phyloP scores from a whole-genome alignment of 2,329 filamentous ascomycete genomes.

The Epichloe coenophiala region DNA sequence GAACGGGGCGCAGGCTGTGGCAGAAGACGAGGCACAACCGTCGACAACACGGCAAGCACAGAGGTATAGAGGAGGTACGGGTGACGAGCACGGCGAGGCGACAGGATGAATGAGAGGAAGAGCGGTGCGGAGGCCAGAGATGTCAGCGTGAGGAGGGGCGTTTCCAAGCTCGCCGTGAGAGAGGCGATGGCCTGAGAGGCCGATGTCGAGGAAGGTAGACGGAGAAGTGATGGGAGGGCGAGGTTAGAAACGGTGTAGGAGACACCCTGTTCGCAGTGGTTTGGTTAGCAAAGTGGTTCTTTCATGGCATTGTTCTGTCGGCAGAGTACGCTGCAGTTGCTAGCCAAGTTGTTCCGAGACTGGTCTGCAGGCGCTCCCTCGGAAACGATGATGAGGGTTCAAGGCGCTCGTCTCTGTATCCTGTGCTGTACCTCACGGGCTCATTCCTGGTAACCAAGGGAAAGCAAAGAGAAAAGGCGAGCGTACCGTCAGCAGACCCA shows the following conservation, averaged over 20 bases:
- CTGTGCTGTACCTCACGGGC: too few relatives aligned
- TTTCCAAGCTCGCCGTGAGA: slow-evolving; percentile 48
- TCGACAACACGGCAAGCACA: slow-evolving; percentile 50
- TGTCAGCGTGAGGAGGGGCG: slow-evolving; percentile 54
- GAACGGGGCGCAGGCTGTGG: slow-evolving; percentile 21
- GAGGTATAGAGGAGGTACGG: slow-evolving; percentile 85
- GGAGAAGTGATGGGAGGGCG: slow-evolving; percentile 66
- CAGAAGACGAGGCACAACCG: slow-evolving; percentile 35
- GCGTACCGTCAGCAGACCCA: slow-evolving; percentile 76
- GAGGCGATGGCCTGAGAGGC: slow-evolving; percentile 59
- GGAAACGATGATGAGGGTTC: too few relatives aligned
- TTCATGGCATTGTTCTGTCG: not conserved
- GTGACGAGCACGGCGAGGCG: slow-evolving; percentile 62
- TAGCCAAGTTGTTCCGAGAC: too few relatives aligned
- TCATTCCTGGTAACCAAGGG: not conserved
- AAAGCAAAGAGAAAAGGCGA: not conserved
- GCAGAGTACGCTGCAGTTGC: too few relatives aligned
- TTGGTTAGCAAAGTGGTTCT: slow-evolving; percentile 5
- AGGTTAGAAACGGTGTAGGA: slow-evolving; percentile 73
- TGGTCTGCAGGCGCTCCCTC: too few relatives aligned
- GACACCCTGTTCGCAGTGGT: slow-evolving; percentile 48
- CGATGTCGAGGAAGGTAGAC: slow-evolving; percentile 60
- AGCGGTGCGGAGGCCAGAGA: slow-evolving; percentile 58
- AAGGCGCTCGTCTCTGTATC: too few relatives aligned
- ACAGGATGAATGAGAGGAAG: slow-evolving; percentile 63